These are phyloP conservation scores for Fagus crenata DNA, from an alignment of 306 rosid genomes.

Conservation along the genomic window DNA sequence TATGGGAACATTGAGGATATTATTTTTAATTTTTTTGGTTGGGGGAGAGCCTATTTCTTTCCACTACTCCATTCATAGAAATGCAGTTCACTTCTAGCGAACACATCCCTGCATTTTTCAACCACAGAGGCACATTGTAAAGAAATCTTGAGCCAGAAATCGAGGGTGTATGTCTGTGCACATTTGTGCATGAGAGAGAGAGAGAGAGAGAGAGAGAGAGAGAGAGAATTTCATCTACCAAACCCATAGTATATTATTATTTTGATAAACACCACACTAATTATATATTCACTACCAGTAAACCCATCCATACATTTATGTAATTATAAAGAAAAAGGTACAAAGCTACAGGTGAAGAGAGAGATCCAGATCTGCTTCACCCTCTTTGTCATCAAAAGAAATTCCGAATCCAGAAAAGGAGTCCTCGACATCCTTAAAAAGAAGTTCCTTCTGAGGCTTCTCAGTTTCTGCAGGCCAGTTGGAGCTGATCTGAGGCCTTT, in stretches of 20 bases:
- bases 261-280: neutral
- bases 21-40: neutral
- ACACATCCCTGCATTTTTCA: neutral
- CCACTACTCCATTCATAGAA: neutral
- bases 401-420: slow-evolving; percentile 13
- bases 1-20: neutral
- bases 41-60: neutral
- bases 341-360: slow-evolving; percentile 39
- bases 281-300: neutral
- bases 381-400: slow-evolving; percentile 11
- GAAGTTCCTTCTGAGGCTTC: slow-evolving; percentile 7
- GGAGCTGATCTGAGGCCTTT: slow-evolving; percentile 21
- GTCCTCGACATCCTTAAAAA: slow-evolving; percentile 27
- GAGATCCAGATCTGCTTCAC: slow-evolving; percentile 31
- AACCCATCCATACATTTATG: neutral
- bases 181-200: neutral
- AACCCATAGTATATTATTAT: neutral
- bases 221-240: neutral
- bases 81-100: neutral
- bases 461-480: neutral
- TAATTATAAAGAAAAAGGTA: neutral
- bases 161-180: neutral
- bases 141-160: neutral
- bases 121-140: neutral
- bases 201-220: neutral